These are phyloP conservation scores for Colletotrichum caudatum DNA, from an alignment of 2,329 filamentous ascomycete species.

Conservation along the genomic window DNA sequence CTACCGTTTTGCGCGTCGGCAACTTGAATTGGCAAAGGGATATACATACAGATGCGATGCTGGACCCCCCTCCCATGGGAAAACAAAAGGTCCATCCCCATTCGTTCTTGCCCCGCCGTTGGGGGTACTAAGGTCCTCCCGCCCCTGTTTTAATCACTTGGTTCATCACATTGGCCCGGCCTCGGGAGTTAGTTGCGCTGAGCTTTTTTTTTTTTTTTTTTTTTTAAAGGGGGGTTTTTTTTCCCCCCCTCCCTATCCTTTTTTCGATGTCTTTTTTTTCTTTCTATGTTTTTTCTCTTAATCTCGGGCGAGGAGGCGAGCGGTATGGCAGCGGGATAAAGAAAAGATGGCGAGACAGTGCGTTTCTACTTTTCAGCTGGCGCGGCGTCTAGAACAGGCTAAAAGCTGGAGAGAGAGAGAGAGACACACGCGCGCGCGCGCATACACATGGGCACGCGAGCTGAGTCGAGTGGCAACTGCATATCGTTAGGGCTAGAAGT, in stretches of 20 bases:
- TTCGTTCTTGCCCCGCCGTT: conserved; percentile 26
- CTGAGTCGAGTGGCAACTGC: neutral
- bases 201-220: neutral
- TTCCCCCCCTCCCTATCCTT: no score
- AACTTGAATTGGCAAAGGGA: neutral
- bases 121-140: conserved; percentile 18
- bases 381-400: neutral
- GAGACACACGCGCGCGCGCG: neutral
- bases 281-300: neutral
- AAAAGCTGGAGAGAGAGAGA: conserved; percentile 13
- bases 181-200: neutral
- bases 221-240: no score
- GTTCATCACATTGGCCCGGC: conserved; percentile 1
- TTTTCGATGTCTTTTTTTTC: no score
- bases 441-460: conserved; percentile 10
- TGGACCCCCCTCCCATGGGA: neutral
- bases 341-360: conserved; percentile 9
- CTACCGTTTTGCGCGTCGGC: neutral
- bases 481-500: neutral
- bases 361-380: neutral
- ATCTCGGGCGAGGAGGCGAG: neutral
- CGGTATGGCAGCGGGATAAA: neutral
- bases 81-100: conserved; percentile 32
- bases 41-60: conserved; percentile 20
- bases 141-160: conserved; percentile 2